phyloP scores from a whole-genome alignment of 371 early-diverging fungal species.

The Chytridium lagenaria region DNA sequence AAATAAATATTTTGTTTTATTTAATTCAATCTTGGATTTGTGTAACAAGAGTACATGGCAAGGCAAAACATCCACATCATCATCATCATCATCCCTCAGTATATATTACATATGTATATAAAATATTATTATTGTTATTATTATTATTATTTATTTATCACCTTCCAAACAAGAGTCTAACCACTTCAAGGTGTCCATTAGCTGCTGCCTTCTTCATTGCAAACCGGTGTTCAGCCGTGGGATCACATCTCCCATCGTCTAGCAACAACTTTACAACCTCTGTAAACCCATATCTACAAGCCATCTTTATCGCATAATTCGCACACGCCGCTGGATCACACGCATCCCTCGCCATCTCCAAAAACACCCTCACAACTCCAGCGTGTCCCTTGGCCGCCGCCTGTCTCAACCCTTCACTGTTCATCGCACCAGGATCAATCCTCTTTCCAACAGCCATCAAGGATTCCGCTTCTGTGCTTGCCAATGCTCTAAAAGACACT shows the following conservation, averaged over 20 bases:
- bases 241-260: constrained; percentile 23
- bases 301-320: constrained; percentile 15
- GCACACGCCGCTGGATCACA: constrained; percentile 24
- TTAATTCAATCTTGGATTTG: no score
- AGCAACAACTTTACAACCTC: constrained; percentile 24
- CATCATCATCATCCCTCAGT: no score
- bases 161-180: constrained; percentile 18
- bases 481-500: neutral
- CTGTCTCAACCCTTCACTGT: constrained; percentile 24
- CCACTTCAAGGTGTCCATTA: constrained; percentile 26
- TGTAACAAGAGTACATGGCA: no score
- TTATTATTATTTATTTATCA: no score
- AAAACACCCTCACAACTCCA: constrained; percentile 19
- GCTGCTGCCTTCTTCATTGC: constrained; percentile 28
- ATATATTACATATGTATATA: no score
- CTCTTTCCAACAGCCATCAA: constrained; percentile 1
- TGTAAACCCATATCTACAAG: constrained; percentile 14
- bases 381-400: constrained; percentile 27
- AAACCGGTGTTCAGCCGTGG: constrained; percentile 17
- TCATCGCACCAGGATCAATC: constrained; percentile 27
- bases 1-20: no score
- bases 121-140: no score
- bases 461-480: neutral
- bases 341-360: constrained; percentile 1
- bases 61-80: no score